Percentiles rank a stretch among this genome's conserved stretches.
Conservation (phyloP, 352 stramenopile species). For the Phytophthora ohioensis region DNA sequence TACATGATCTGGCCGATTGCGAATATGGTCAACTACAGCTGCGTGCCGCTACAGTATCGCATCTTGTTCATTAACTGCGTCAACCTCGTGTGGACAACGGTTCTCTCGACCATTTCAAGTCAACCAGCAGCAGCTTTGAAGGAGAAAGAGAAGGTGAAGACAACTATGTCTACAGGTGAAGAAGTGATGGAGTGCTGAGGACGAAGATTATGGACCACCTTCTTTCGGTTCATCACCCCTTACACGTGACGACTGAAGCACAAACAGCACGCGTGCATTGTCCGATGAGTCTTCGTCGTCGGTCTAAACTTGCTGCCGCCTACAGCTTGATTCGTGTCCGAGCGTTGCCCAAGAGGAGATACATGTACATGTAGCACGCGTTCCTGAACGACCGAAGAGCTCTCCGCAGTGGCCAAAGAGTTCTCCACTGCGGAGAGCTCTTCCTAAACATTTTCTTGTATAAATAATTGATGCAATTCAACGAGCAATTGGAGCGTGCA, state of each 20-base stretch:
- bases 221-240: neutral
- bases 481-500: neutral
- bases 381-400: too few species aligned
- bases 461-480: slow-evolving; percentile 12
- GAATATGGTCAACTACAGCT: slow-evolving; percentile 51
- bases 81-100: slow-evolving; percentile 55
- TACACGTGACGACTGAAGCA: neutral
- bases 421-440: neutral
- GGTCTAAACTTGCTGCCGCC: too few species aligned
- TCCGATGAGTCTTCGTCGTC: too few species aligned
- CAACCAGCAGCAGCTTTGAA: slow-evolving; percentile 16
- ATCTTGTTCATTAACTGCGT: slow-evolving; percentile 57
- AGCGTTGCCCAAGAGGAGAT: too few species aligned
- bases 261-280: neutral
- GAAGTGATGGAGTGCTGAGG: slow-evolving; percentile 17
- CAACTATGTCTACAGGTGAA: neutral
- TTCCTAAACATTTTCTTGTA: slow-evolving; percentile 3
- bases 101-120: slow-evolving; percentile 49
- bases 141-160: slow-evolving; percentile 9
- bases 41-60: slow-evolving; percentile 52
- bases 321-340: too few species aligned
- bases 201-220: neutral
- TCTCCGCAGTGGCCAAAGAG: too few species aligned
- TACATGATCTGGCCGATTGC: slow-evolving; percentile 55
- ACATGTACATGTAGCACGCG: too few species aligned